Evolutionary conservation across 2,329 filamentous ascomycete species (phyloP).

Genomic region (Proliferodiscus dingleyae): DNA sequence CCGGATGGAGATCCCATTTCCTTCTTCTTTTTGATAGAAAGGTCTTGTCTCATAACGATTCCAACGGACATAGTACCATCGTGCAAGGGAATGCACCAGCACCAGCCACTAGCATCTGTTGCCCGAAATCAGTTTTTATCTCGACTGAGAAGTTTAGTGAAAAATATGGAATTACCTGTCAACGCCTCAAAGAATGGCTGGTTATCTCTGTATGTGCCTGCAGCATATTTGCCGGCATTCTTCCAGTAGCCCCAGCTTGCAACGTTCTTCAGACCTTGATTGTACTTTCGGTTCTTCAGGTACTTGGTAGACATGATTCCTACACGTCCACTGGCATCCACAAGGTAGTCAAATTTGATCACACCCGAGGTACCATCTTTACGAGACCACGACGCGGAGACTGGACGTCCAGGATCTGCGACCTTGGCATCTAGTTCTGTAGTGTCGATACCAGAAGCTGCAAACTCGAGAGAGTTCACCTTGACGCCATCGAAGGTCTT

Average conservation of each 20-base stretch:
- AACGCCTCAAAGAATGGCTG: conserved; percentile 43
- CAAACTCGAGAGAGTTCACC: conserved; percentile 34
- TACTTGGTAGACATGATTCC: conserved; percentile 46
- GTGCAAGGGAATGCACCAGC: conserved; percentile 47
- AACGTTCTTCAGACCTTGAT: conserved; percentile 44
- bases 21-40: conserved; percentile 34
- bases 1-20: neutral
- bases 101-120: conserved; percentile 44
- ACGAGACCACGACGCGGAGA: conserved; percentile 34
- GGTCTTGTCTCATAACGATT: conserved; percentile 38
- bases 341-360: conserved; percentile 43
- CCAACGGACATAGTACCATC: conserved; percentile 41
- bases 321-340: conserved; percentile 44
- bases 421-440: conserved; percentile 1
- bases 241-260: conserved; percentile 47
- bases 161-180: neutral
- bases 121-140: neutral
- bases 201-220: conserved; percentile 34
- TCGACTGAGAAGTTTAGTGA: neutral
- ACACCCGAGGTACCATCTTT: conserved; percentile 34
- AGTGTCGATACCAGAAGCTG: conserved; percentile 1
- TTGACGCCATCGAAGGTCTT: conserved; percentile 38
- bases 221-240: conserved; percentile 30
- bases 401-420: conserved; percentile 29
- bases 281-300: conserved; percentile 43